These are phyloP conservation scores for Catenaria anguillulae DNA, from an alignment of 371 early-diverging fungal species.

Conservation along the genomic window DNA sequence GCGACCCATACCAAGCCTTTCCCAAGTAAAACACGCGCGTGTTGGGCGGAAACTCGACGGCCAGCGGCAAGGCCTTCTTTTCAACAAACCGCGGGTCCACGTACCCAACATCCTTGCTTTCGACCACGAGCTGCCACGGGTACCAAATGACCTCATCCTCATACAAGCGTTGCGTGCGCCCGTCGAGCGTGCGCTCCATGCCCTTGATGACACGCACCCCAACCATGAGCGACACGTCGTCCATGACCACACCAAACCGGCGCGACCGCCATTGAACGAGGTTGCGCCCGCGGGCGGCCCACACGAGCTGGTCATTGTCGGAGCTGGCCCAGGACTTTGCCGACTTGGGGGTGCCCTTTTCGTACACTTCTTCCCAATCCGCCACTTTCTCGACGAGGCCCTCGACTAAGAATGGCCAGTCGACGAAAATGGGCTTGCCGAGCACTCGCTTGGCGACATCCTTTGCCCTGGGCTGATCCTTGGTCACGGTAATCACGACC, in stretches of 20 bases:
- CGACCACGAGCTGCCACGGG: slow-evolving; percentile 52
- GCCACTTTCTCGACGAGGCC: slow-evolving; percentile 57
- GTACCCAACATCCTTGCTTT: slow-evolving; percentile 18
- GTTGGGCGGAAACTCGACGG: slow-evolving; percentile 45
- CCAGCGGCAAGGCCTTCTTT: slow-evolving; percentile 17
- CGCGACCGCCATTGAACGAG: slow-evolving; percentile 20
- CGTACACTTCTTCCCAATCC: slow-evolving; percentile 49
- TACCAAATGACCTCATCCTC: slow-evolving; percentile 37
- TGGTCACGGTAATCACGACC: slow-evolving; percentile 53
- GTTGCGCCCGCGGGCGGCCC: slow-evolving; percentile 42
- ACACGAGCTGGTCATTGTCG: slow-evolving; percentile 18
- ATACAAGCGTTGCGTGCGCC: slow-evolving; percentile 18
- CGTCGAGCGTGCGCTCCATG: slow-evolving; percentile 55
- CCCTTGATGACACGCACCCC: slow-evolving; percentile 51
- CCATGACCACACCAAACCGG: slow-evolving; percentile 44
- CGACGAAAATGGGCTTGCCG: slow-evolving; percentile 37
- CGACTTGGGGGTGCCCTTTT: slow-evolving; percentile 40
- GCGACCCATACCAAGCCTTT: slow-evolving; percentile 48
- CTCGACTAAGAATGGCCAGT: slow-evolving; percentile 79
- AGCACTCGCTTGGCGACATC: slow-evolving; percentile 31
- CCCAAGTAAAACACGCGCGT: slow-evolving; percentile 56
- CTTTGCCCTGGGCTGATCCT: slow-evolving; percentile 18
- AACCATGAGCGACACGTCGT: slow-evolving; percentile 48
- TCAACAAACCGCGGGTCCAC: slow-evolving; percentile 51
- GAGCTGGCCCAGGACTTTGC: slow-evolving; percentile 31